Conservation (phyloP, 257 asterid species). For the Solanum pennellii region DNA sequence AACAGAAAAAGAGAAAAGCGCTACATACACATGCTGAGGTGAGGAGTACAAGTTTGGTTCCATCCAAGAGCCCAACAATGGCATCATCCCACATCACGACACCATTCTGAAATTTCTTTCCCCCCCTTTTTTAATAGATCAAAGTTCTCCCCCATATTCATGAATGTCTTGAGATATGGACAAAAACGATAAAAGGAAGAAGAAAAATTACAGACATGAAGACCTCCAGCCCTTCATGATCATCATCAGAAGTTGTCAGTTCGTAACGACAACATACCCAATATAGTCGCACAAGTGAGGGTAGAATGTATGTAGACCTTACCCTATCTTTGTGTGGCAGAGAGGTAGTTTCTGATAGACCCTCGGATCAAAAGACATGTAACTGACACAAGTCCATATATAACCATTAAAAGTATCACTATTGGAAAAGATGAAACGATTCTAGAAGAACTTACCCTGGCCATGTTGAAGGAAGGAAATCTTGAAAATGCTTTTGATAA, state of each 20-base stretch:
- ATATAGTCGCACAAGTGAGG: not conserved
- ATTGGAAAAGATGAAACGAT: not conserved
- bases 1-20: not conserved
- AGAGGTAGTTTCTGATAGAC: not conserved
- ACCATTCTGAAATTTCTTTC: not conserved
- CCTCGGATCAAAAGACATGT: not conserved
- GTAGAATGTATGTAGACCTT: not conserved
- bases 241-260: conserved; percentile 24
- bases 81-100: not conserved
- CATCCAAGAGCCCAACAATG: not conserved
- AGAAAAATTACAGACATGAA: not conserved
- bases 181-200: not conserved
- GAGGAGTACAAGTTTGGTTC: not conserved
- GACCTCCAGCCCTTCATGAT: not conserved
- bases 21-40: not conserved
- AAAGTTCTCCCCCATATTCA: not conserved
- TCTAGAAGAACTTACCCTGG: conserved; percentile 35
- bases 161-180: not conserved
- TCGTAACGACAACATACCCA: not conserved
- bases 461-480: conserved; percentile 84
- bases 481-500: conserved; percentile 76
- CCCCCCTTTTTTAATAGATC: not conserved
- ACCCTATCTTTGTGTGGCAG: not conserved
- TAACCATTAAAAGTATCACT: not conserved
- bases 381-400: conserved; percentile 37